Base-by-base conservation (phyloP, 2,329 filamentous ascomycete species). In the Arachnomyces sp. region DNA sequence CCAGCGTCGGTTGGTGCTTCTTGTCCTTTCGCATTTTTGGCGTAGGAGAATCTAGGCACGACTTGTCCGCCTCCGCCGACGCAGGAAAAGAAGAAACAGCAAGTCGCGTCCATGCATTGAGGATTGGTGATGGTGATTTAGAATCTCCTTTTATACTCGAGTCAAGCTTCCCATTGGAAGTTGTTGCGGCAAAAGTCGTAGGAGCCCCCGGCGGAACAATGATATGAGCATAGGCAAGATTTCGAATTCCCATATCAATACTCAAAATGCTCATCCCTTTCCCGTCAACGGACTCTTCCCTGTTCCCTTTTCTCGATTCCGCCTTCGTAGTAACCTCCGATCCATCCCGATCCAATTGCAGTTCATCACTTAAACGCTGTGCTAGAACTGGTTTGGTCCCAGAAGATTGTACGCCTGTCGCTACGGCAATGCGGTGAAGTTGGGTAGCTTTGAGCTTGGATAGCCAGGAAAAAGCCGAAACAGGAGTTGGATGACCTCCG, bases 181-280 rank as follows among this genome's bases (percentile, higher is more conserved):
- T 39, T 13, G 28, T 16, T 12, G 16, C 6, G n/a, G n/a, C n/a
- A n/a, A n/a, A n/a, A n/a, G n/a, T n/a, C n/a, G n/a, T n/a, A n/a
- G n/a, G n/a, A n/a, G 28, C 36, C 7, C 32, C 18, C 21, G 48
- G 42, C 34, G 47, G 44, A 38, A 73, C 54, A 13, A 63, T 53
- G 25, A 85, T 60, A 45, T 86, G 71, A 48, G 83, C 84, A 56
- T 79, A 86, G 1, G 85, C 86, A 3, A 93, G 68, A 57, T 93
- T 93, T 32, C 78, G 78, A 49, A 93, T 84, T 3, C 86, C 86
- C 77, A 92, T 83, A 59, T 93, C 86, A 46, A 93, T 82, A 56
- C 84, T 89, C 28, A 92, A 60, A 16, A 92, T 71, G 32, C 80
- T 71, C 50, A 67, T 43, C 31, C 25, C 21, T 16, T 31, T 29